Conservation (phyloP, 2,329 filamentous ascomycete species). For the Pseudogymnoascus sp. region DNA sequence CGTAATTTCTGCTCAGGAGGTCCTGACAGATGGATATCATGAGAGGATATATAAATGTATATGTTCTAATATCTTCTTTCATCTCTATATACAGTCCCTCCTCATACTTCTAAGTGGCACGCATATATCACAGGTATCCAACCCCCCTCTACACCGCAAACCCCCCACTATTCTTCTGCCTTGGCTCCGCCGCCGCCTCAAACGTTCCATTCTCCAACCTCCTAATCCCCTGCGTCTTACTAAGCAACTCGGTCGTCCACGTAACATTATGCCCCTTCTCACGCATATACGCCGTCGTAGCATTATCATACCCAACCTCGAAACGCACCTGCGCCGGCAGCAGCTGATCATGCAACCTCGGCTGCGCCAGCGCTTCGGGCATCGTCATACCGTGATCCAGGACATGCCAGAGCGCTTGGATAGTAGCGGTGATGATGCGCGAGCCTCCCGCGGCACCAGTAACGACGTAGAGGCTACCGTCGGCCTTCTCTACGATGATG, state of each 20-base stretch:
- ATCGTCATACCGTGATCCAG: constrained; percentile 57
- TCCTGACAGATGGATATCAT: not conserved
- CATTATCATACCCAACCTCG: constrained; percentile 62
- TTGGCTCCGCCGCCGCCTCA: constrained; percentile 69
- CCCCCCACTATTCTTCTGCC: constrained; percentile 64
- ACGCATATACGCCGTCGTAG: constrained; percentile 55
- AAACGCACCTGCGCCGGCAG: constrained; percentile 62
- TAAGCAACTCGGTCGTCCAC: constrained; percentile 56
- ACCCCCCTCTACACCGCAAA: constrained; percentile 26
- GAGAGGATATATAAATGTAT: not conserved
- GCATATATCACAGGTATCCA: not conserved
- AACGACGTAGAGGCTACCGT: constrained; percentile 58
- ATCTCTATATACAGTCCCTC: not conserved
- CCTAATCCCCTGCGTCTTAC: constrained; percentile 64
- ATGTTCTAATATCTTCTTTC: not conserved
- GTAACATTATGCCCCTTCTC: constrained; percentile 63
- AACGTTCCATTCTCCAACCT: constrained; percentile 59
- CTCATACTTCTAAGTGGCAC: not conserved
- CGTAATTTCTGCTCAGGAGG: too few species aligned
- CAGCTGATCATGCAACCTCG: constrained; percentile 75
- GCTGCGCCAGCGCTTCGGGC: constrained; percentile 54
- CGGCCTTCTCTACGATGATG: constrained; percentile 62
- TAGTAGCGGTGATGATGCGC: constrained; percentile 72
- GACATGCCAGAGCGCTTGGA: constrained; percentile 66
- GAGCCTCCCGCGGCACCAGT: constrained; percentile 75